phyloP scores from a whole-genome alignment of 768 basidiomycete genomes.

The Austroboletus eburneus region DNA sequence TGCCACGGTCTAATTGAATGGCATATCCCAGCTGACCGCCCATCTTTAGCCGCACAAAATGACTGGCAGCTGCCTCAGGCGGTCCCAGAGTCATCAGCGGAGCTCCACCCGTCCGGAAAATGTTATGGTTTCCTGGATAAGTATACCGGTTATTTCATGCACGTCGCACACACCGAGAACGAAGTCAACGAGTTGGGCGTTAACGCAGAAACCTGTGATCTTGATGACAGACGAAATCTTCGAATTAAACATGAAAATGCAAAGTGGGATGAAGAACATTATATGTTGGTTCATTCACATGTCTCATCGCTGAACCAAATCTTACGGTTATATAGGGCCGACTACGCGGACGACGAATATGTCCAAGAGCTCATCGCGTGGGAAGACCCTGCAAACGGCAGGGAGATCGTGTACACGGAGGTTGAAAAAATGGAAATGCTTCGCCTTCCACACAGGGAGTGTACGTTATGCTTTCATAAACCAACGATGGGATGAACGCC shows the following conservation, averaged over 20 bases:
- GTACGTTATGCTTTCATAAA: conserved; percentile 28
- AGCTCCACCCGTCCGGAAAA: conserved; percentile 38
- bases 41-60: conserved; percentile 60
- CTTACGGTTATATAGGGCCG: conserved; percentile 51
- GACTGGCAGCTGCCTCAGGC: conserved; percentile 77
- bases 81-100: conserved; percentile 40
- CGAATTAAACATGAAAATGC: conserved; percentile 62
- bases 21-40: conserved; percentile 5
- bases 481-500: not conserved
- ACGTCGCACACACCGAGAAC: conserved; percentile 71
- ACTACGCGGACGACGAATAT: conserved; percentile 72
- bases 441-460: conserved; percentile 48
- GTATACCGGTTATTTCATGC: conserved; percentile 70
- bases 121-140: conserved; percentile 76
- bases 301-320: not conserved
- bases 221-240: conserved; percentile 46
- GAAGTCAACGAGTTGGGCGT: conserved; percentile 77
- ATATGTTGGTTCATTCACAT: conserved; percentile 53
- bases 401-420: conserved; percentile 57
- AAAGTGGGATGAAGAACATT: conserved; percentile 83
- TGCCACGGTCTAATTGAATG: conserved; percentile 18
- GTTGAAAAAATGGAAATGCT: conserved; percentile 68
- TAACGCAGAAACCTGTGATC: conserved; percentile 55
- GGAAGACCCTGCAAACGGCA: conserved; percentile 49
- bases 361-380: conserved; percentile 69